A percentile compares a stretch with the other conserved stretches of the same genome.
These are phyloP conservation scores for Calonectria multiphialidica DNA, from an alignment of 2,329 filamentous ascomycete species.

Conservation along the genomic window DNA sequence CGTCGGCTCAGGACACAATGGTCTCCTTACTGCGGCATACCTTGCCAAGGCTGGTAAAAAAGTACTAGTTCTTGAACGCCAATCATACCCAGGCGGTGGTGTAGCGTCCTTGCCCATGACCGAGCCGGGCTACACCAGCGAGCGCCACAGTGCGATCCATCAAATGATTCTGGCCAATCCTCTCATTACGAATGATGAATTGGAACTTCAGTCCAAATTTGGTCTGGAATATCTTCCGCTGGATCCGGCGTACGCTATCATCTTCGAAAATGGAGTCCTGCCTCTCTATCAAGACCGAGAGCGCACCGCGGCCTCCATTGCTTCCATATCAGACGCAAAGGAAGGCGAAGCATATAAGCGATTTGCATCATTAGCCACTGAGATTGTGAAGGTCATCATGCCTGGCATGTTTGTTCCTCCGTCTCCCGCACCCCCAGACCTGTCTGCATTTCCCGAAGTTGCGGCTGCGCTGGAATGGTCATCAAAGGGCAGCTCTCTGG, in stretches of 20 bases:
- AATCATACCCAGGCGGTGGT: not conserved
- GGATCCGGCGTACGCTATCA: not conserved
- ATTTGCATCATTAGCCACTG: not conserved
- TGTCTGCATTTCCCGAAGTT: not conserved
- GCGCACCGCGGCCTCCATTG: not conserved
- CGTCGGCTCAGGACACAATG: not conserved
- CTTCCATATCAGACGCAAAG: not conserved
- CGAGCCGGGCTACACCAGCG: not conserved
- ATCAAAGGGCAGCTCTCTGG: not conserved
- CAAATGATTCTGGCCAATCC: not conserved
- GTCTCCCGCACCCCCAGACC: not conserved
- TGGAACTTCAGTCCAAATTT: not conserved
- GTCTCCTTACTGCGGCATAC: not conserved
- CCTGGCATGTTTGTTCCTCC: not conserved
- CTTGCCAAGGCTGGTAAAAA: not conserved
- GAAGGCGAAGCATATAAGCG: not conserved
- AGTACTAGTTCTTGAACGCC: not conserved
- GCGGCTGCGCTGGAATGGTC: not conserved
- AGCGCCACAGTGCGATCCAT: not conserved
- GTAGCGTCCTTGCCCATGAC: not conserved
- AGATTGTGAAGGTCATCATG: not conserved
- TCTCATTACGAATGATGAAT: not conserved
- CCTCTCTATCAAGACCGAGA: not conserved
- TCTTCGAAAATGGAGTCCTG: not conserved
- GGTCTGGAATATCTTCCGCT: not conserved